These are phyloP conservation scores for Apiotrichum gracile DNA, from an alignment of 1,284 basidiomycete species.

Conservation along the genomic window DNA sequence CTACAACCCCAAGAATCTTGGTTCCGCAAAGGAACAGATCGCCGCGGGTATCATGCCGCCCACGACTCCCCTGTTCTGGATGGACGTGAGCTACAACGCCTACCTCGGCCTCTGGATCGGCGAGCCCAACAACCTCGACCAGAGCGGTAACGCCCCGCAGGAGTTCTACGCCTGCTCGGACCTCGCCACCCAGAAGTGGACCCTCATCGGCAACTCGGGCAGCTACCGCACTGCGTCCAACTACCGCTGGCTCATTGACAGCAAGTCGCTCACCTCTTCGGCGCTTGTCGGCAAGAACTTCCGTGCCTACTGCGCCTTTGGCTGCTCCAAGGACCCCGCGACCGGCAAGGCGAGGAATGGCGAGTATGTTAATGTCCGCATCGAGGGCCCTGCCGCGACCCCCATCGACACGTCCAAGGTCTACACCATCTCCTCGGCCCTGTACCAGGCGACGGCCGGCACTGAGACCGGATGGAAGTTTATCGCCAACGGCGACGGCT, in stretches of 20 bases:
- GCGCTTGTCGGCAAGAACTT: conserved; percentile 8
- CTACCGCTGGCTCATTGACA: conserved; percentile 14
- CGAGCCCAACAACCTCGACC: conserved; percentile 9
- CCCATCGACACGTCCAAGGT: not conserved
- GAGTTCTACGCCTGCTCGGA: conserved; percentile 6
- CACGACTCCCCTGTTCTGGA: conserved; percentile 8
- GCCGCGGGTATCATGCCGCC: not conserved
- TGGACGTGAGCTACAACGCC: conserved; percentile 13
- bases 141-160: conserved; percentile 6
- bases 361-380: conserved; percentile 10
- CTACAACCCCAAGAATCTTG: conserved; percentile 4
- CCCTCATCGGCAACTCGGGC: conserved; percentile 8
- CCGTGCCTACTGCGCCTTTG: conserved; percentile 11
- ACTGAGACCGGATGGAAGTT: not conserved
- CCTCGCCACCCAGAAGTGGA: conserved; percentile 10
- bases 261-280: not conserved
- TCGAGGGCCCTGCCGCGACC: not conserved
- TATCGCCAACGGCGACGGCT: conserved; percentile 1
- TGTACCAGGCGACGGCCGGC: not conserved
- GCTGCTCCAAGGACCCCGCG: conserved; percentile 8
- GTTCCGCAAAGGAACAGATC: conserved; percentile 1
- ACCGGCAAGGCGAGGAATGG: too few relatives aligned
- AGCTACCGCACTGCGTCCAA: conserved; percentile 5
- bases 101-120: conserved; percentile 13
- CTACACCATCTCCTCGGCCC: conserved; percentile 1